Conservation (phyloP, 139 green algal genomes). For the Gonium pectorale region DNA sequence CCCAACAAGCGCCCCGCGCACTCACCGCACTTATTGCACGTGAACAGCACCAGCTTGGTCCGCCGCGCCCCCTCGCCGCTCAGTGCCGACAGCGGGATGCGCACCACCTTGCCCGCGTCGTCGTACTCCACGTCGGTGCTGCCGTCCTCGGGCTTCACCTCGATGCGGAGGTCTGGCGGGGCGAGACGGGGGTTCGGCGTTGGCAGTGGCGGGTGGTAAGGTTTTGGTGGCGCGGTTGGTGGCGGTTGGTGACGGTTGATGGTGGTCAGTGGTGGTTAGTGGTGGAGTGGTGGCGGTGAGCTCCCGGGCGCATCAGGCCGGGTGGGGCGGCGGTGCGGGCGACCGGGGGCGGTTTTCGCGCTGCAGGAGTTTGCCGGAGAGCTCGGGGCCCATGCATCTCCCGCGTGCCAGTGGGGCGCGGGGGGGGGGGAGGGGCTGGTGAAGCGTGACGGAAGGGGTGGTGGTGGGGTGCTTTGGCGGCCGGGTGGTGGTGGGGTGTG, state of each 20-base stretch:
- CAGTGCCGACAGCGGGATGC: slow-evolving; percentile 54
- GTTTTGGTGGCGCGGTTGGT: not conserved
- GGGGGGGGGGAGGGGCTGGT: too few species aligned
- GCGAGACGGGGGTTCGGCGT: too few species aligned
- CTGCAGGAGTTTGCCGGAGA: too few species aligned
- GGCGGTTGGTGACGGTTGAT: not conserved
- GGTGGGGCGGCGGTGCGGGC: not conserved
- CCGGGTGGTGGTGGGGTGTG: too few species aligned
- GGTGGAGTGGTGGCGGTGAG: not conserved
- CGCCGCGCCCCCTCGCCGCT: slow-evolving; percentile 34
- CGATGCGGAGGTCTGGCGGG: slow-evolving; percentile 48
- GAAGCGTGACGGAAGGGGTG: too few species aligned
- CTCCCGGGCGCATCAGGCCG: not conserved
- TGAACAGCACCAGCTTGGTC: slow-evolving; percentile 71
- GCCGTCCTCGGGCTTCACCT: slow-evolving; percentile 43
- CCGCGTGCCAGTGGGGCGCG: too few species aligned
- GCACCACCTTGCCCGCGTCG: slow-evolving; percentile 57
- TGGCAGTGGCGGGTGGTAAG: not conserved
- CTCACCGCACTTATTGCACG: slow-evolving; percentile 74
- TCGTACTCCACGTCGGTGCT: slow-evolving; percentile 57
- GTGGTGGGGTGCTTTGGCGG: too few species aligned
- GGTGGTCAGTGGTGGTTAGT: not conserved
- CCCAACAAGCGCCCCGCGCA: too few species aligned
- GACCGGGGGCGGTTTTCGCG: too few species aligned
- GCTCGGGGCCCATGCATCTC: too few species aligned